A percentile compares a stretch with the other conserved stretches of the same genome.
Conservation (phyloP, 2,329 filamentous ascomycete genomes). For the Chrysoporthe deuterocubensis region DNA sequence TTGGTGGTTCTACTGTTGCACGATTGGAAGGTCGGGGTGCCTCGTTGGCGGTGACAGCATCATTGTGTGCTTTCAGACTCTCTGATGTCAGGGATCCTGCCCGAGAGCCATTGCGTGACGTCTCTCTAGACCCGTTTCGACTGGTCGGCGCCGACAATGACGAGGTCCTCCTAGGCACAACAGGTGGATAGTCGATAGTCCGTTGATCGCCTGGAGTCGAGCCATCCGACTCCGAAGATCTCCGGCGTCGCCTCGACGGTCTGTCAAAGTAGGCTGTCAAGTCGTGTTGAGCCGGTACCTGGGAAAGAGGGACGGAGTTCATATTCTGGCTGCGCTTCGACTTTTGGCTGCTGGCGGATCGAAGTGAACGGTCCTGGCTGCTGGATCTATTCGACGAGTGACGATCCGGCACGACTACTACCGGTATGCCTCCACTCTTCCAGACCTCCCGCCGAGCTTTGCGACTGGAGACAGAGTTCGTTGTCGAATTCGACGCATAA, state of each 20-base stretch:
- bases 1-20: slow-evolving; percentile 13
- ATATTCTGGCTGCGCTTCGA: slow-evolving; percentile 59
- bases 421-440: slow-evolving; percentile 64
- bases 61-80: slow-evolving; percentile 61
- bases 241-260: slow-evolving; percentile 45
- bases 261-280: slow-evolving; percentile 48
- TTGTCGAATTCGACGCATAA: slow-evolving; percentile 52
- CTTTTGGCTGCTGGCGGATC: slow-evolving; percentile 63
- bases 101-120: slow-evolving; percentile 50
- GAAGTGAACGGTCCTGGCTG: slow-evolving; percentile 56
- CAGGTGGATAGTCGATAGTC: slow-evolving; percentile 64
- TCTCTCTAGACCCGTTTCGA: slow-evolving; percentile 36
- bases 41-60: slow-evolving; percentile 24
- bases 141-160: slow-evolving; percentile 68
- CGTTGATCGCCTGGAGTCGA: slow-evolving; percentile 51
- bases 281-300: slow-evolving; percentile 48
- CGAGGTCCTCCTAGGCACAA: slow-evolving; percentile 60
- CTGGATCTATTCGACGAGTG: slow-evolving; percentile 56
- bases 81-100: slow-evolving; percentile 61
- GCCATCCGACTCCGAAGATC: slow-evolving; percentile 53
- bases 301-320: slow-evolving; percentile 50
- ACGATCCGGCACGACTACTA: slow-evolving; percentile 65
- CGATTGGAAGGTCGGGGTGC: slow-evolving; percentile 31
- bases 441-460: slow-evolving; percentile 62
- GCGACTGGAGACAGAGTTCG: slow-evolving; percentile 55